Evolutionary conservation across 2,329 filamentous ascomycete species (phyloP), one percentile per base, ranked within the genome.

Genomic region (Trichoderma pleuroti): DNA sequence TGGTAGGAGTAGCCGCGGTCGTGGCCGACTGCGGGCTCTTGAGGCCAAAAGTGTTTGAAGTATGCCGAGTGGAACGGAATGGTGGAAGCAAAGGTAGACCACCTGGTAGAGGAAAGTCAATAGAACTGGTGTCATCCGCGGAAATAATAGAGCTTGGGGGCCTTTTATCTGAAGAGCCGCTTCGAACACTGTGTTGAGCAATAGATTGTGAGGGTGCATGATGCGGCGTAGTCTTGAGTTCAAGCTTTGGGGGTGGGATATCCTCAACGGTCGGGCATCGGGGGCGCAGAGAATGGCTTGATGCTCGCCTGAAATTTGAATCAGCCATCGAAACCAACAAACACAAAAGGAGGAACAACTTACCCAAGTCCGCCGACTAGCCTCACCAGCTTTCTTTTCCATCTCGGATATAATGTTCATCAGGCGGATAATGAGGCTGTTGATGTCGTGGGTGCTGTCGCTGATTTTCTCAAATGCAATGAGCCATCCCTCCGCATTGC

Each of bases 401-500:
- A 98, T 97, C 79, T 97, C 93, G 18, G 90, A 88, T 68, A 97
- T 90, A 74, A 96, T 92, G 66, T 88, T 90, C 73, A 89, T 90
- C 24, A 98, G 87, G 79, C 92, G 89, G 49, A 89, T 87, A 52
- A 97, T 85, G 34, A 91, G 84, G 8, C 88, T 86, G 36, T 91
- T 91, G 30, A 98, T 84, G 57, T 88, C 86, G 72, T 91, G 88
- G 16, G 91, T 90, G 77, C 91, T 93, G 26, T 87, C 87, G 77
- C 93, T 90, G 71, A 98, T 85, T 68, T 91, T 91, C 68, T 90
- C 86, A 76, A 97, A 91, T 8, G 93, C 93, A 70, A 90, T 89
- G 71, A 91, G 88, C 95, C 95, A 98, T 56, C 94, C 94, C 73
- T 97, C 92, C 10, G 94, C 91, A 75, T 98, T 98, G 39, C 93